Base-by-base conservation (phyloP, 768 basidiomycete species). In the Pleurotus giganteus region DNA sequence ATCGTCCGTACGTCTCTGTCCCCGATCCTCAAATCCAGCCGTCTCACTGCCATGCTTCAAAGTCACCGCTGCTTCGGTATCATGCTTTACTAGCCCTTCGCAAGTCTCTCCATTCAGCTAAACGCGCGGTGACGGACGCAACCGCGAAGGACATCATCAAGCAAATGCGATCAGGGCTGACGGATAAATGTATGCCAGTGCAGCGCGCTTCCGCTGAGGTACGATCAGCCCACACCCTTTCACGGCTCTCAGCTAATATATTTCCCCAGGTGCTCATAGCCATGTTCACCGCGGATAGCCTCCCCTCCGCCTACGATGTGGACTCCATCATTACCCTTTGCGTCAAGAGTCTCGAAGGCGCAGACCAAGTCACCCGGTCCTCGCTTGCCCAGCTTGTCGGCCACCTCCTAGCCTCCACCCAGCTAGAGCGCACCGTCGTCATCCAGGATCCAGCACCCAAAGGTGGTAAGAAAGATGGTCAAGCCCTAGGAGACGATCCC, bases 201-300 rank as follows among this genome's bases (percentile, higher is more conserved):
- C 92, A 97, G 65, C 84, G 95, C 21, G 92, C 84, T 2, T 86
- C 88, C 6, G 81, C 92, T 23, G 85, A 90, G 61, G 94, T 92
- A 61, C 54, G 73, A 47, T 41, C n/a, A 23, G 44, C 24, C 13
- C 23, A 49, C 23, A 34, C 39, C 23, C n/a, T n/a, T 57, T 9
- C n/a, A 11, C 31, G 50, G 12, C 27, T 26, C n/a, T 32, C n/a
- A 29, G 17, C 41, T n/a, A 27, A 51, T 6, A 39, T 53, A 6
- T 19, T 15, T 13, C 43, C 46, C 23, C 43, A 78, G 76, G 75
- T 78, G 29, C 62, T 80, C 21, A 66, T 75, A 7, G 66, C 81
- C 2, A 75, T 94, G 67, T 85, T 87, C 64, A 77, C 83, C 13
- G 65, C 71, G 15, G 82, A 84, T 9, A 75, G 77, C 28, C 76